phyloP scores from a whole-genome alignment of 1,139 yeast species.

The Blastobotrys illinoisensis region DNA sequence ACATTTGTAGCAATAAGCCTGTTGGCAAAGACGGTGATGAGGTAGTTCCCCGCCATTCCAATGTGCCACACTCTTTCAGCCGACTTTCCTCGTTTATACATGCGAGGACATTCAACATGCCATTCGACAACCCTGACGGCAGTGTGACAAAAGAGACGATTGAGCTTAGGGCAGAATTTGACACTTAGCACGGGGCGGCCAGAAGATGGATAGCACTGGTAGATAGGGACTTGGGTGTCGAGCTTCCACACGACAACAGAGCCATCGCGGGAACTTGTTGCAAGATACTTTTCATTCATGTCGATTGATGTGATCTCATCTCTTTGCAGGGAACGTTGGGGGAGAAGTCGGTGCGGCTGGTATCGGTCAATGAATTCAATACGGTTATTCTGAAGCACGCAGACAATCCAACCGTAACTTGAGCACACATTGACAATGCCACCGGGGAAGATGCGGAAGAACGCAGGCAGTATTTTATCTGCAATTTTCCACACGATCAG shows the following conservation, averaged over 20 bases:
- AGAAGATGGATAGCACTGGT: neutral
- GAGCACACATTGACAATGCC: neutral
- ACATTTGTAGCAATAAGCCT: neutral
- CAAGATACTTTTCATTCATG: neutral
- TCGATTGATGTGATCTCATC: neutral
- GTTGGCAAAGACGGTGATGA: neutral
- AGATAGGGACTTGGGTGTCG: neutral
- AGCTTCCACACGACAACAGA: neutral
- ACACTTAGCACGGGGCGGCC: neutral
- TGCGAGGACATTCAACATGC: neutral
- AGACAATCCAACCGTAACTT: neutral
- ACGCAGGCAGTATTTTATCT: neutral
- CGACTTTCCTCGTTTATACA: neutral
- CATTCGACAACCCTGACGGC: neutral
- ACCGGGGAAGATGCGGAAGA: neutral
- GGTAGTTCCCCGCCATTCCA: neutral
- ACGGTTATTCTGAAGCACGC: neutral
- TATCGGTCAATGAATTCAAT: neutral
- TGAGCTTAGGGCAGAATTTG: neutral
- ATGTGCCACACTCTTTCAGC: neutral
- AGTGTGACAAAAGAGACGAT: neutral
- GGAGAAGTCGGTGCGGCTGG: neutral
- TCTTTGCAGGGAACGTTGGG: neutral
- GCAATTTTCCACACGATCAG: neutral
- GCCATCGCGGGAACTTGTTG: neutral